phyloP scores from a whole-genome alignment of 768 basidiomycete genomes.

The Grammothele lineata region DNA sequence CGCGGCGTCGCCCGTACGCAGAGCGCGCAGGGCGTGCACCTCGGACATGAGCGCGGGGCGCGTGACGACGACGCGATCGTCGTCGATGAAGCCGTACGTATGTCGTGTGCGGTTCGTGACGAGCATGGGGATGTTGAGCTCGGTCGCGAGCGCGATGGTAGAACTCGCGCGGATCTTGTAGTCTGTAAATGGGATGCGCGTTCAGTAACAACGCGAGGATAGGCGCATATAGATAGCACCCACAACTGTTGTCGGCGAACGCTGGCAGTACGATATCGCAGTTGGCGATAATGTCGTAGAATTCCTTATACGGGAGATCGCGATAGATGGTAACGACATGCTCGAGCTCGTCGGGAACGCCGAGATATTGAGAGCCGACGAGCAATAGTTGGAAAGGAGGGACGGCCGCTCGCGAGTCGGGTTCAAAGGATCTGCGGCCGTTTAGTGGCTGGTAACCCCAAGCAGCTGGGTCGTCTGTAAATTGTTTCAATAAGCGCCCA shows the following conservation, averaged over 20 bases:
- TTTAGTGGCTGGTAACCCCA: conserved; percentile 33
- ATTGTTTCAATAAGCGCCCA: not conserved
- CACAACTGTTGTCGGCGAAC: conserved; percentile 23
- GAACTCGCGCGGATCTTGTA: conserved; percentile 39
- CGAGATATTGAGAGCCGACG: conserved; percentile 29
- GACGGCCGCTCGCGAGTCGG: conserved; percentile 11
- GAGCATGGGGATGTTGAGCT: conserved; percentile 36
- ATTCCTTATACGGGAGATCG: conserved; percentile 32
- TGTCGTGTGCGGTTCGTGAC: conserved; percentile 35
- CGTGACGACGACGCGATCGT: conserved; percentile 32
- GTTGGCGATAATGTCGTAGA: conserved; percentile 31
- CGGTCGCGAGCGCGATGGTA: conserved; percentile 35
- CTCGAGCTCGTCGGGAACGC: conserved; percentile 30
- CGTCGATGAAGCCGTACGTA: conserved; percentile 36
- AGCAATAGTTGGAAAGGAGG: conserved; percentile 27
- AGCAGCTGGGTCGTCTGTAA: conserved; percentile 27
- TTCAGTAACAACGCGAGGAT: not conserved
- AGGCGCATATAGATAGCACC: not conserved
- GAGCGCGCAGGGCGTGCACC: conserved; percentile 33
- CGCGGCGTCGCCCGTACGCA: conserved; percentile 30
- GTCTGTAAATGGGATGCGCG: conserved; percentile 14
- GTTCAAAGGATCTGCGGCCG: conserved; percentile 14
- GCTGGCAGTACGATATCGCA: conserved; percentile 40
- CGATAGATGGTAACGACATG: conserved; percentile 31
- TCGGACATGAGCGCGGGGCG: conserved; percentile 39